Conservation (phyloP, 1,284 basidiomycete genomes). For the Sutorius eximius region DNA sequence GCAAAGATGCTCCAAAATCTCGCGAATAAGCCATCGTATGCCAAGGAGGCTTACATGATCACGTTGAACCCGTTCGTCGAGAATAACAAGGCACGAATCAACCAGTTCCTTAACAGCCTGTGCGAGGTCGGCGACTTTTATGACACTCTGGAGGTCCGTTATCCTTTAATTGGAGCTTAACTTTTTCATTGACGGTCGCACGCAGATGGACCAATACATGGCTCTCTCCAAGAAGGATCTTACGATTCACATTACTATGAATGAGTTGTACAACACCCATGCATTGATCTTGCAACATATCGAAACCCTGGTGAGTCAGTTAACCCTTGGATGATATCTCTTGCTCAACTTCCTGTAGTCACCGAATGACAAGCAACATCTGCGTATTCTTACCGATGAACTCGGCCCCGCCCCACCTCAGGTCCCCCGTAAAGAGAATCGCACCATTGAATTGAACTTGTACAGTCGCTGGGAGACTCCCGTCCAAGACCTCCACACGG, state of each 20-base stretch:
- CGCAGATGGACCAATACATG: conserved; percentile 99
- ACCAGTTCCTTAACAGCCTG: conserved; percentile 93
- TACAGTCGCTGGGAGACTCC: conserved; percentile 99
- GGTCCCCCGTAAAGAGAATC: conserved; percentile 97
- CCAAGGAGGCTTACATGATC: conserved; percentile 99
- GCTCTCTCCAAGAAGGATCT: conserved; percentile 98
- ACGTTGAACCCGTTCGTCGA: conserved; percentile 98
- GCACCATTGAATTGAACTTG: conserved; percentile 87
- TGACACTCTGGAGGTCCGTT: conserved; percentile 89
- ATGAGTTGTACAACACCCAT: conserved; percentile 98
- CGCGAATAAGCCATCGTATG: conserved; percentile 97
- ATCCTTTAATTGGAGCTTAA: neutral
- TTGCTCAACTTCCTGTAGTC: conserved; percentile 53
- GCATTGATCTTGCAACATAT: conserved; percentile 93
- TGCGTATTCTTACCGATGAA: conserved; percentile 95
- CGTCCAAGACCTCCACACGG: conserved; percentile 94
- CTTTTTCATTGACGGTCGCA: neutral
- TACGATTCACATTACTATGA: conserved; percentile 98
- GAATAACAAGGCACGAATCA: conserved; percentile 96
- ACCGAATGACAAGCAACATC: conserved; percentile 95
- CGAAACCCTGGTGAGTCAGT: conserved; percentile 78
- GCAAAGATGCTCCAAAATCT: conserved; percentile 99
- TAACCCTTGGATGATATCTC: neutral
- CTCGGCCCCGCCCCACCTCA: conserved; percentile 90
- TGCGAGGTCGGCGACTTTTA: conserved; percentile 99